A percentile compares a stretch with the other conserved stretches of the same genome.
phyloP scores from a whole-genome alignment of 179 eudicot genomes.

The Gypsophila paniculata region DNA sequence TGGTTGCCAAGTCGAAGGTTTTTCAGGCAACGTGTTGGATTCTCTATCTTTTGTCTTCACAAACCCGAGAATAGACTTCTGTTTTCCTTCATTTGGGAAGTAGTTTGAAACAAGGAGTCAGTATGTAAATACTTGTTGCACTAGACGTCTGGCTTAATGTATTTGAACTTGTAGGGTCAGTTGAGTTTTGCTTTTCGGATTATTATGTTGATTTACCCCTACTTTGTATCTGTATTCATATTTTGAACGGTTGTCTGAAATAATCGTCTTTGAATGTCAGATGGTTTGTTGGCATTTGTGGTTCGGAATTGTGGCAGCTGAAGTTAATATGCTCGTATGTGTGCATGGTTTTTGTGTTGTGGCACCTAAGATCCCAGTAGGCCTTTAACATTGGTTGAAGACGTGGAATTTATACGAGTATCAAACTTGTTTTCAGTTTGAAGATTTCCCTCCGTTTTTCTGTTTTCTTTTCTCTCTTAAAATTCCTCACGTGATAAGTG shows the following conservation, averaged over 20 bases:
- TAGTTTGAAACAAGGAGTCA: neutral
- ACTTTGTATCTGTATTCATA: no score
- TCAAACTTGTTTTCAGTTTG: no score
- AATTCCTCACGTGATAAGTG: no score
- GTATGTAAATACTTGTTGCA: neutral
- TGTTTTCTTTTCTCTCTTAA: no score
- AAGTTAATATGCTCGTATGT: neutral
- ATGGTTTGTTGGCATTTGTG: neutral
- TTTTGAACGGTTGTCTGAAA: neutral
- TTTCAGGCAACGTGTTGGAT: neutral
- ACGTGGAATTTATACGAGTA: no score
- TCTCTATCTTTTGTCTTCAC: neutral
- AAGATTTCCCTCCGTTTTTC: no score
- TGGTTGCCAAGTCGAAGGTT: neutral
- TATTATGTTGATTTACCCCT: no score
- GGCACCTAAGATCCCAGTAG: neutral
- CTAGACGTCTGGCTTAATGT: neutral
- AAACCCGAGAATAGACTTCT: neutral
- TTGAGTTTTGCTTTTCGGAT: neutral
- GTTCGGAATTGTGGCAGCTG: neutral
- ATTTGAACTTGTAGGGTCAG: neutral
- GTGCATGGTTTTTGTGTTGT: neutral
- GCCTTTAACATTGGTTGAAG: no score
- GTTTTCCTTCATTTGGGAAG: neutral
- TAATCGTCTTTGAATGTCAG: neutral